Evolutionary conservation across 179 eudicot species (phyloP).

Genomic region (Dionaea muscipula): DNA sequence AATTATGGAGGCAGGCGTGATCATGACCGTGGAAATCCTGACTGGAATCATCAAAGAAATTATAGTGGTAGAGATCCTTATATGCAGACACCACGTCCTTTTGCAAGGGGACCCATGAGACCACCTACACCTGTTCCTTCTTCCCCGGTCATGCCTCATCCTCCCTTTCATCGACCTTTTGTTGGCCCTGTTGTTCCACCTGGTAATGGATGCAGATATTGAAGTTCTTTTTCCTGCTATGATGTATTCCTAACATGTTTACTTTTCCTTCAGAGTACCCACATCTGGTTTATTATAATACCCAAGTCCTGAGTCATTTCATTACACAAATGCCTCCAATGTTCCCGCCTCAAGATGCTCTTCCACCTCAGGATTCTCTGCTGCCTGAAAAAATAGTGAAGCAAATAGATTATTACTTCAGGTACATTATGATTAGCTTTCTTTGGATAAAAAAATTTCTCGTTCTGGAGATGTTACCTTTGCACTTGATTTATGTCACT

Average conservation of each 20-base stretch:
- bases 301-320: conserved; percentile 31
- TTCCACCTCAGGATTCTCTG: conserved; percentile 22
- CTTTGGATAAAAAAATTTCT: too few species aligned
- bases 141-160: conserved; percentile 31
- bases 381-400: conserved; percentile 39
- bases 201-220: conserved; percentile 30
- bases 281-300: conserved; percentile 22
- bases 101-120: conserved; percentile 37
- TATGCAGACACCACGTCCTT: conserved; percentile 36
- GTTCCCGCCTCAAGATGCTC: conserved; percentile 13
- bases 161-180: conserved; percentile 28
- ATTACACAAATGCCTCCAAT: conserved; percentile 16
- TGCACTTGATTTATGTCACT: background rate
- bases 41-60: conserved; percentile 55
- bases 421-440: too few species aligned
- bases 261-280: conserved; percentile 24
- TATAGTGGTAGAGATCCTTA: conserved; percentile 56
- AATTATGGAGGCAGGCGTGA: conserved; percentile 55
- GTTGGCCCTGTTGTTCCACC: conserved; percentile 40
- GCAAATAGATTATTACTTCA: conserved; percentile 88
- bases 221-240: background rate
- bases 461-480: background rate
- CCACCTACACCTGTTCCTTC: conserved; percentile 35
- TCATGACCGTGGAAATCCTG: conserved; percentile 67
- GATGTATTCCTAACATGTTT: conserved; percentile 6